phyloP scores from a whole-genome alignment of 306 rosid species.

The Acacia acuminata region DNA sequence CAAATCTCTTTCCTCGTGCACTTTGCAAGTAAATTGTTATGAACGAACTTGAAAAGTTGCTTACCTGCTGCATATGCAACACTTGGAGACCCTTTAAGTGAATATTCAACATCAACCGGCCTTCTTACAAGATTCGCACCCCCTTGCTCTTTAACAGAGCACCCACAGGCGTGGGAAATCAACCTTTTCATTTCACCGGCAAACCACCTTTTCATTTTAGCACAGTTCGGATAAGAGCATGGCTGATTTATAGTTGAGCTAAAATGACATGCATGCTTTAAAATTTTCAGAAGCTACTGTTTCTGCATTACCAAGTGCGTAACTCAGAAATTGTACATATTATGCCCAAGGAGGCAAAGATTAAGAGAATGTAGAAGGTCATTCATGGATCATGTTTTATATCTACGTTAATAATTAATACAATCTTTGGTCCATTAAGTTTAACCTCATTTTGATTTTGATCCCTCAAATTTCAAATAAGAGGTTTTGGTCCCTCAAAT shows the following conservation, averaged over 20 bases:
- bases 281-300: constrained; percentile 23
- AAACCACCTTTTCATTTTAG: too few relatives aligned
- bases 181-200: background rate
- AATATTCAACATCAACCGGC: constrained; percentile 12
- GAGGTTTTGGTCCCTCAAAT: too few relatives aligned
- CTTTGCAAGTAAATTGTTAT: background rate
- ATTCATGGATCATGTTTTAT: background rate
- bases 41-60: constrained; percentile 9
- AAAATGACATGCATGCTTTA: constrained; percentile 45
- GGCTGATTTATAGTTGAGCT: constrained; percentile 21
- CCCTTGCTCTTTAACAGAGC: constrained; percentile 29
- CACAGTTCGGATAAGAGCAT: constrained; percentile 44
- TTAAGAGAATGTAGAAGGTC: background rate
- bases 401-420: too few relatives aligned
- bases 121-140: constrained; percentile 49
- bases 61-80: constrained; percentile 47
- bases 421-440: too few relatives aligned
- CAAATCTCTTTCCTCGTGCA: too few relatives aligned
- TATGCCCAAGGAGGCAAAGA: background rate
- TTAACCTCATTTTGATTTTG: too few relatives aligned
- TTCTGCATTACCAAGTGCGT: constrained; percentile 25
- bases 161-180: constrained; percentile 41
- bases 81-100: constrained; percentile 42
- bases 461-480: too few relatives aligned
- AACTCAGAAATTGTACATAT: background rate